Percentiles rank a stretch among this genome's conserved stretches.
phyloP scores from a whole-genome alignment of 164 flowering plant species.

The Vitis rotundifolia region DNA sequence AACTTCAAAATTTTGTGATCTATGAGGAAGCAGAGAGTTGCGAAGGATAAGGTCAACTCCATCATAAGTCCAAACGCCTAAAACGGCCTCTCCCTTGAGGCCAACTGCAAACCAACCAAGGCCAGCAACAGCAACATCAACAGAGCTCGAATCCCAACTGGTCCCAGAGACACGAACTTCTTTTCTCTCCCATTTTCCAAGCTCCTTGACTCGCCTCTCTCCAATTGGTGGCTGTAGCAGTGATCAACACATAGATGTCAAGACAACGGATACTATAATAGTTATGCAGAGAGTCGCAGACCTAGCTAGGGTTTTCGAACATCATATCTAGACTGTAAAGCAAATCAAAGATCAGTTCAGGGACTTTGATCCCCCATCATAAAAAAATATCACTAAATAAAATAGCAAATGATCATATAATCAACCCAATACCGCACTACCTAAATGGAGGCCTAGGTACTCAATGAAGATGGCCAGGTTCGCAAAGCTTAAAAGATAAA shows the following conservation, averaged over 20 bases:
- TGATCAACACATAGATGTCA: neutral
- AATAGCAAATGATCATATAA: no score
- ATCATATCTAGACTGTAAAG: neutral
- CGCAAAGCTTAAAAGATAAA: no score
- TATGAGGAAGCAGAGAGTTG: constrained; percentile 62
- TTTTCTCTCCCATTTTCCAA: constrained; percentile 75
- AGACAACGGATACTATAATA: neutral
- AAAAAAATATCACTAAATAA: no score
- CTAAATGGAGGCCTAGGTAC: no score
- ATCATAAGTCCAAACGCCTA: constrained; percentile 91
- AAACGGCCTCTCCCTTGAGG: constrained; percentile 78
- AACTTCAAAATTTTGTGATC: constrained; percentile 63
- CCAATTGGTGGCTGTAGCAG: constrained; percentile 85
- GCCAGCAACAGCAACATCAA: constrained; percentile 87
- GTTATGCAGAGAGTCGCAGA: no score
- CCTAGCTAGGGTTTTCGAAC: neutral
- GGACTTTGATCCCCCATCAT: no score
- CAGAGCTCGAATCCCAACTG: constrained; percentile 82
- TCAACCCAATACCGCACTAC: no score
- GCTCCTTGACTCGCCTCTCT: constrained; percentile 64
- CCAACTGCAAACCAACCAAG: constrained; percentile 96
- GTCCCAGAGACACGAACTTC: constrained; percentile 62
- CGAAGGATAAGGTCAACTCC: constrained; percentile 74
- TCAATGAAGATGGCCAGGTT: no score
- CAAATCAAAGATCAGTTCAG: neutral